Base-by-base conservation (phyloP, 768 basidiomycete species). In the Tulasnella sp. region DNA sequence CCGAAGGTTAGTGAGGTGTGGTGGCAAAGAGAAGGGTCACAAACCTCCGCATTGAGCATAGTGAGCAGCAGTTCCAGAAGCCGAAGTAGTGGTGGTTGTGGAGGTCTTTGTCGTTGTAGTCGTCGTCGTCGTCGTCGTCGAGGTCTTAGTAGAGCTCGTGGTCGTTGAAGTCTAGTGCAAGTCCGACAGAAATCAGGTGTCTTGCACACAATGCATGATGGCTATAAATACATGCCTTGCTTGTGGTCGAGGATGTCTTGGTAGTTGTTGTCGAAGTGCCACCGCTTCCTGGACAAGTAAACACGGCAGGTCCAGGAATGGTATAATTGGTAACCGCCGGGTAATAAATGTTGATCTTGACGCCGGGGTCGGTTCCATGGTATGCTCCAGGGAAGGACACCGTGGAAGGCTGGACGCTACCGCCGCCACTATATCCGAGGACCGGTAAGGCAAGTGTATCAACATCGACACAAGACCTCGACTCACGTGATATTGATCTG, bases 401-500 rank as follows among this genome's bases (percentile, higher is more conserved):
- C 16, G 74, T 76, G 5, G 79, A 36, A 36, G 79, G 79, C 27
- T 76, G 27, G 1, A 48, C 31, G 79, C 81, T 83, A 16, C 85
- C 85, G 2, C 85, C 85, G 39, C 85, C 86, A 12, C 62, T 68
- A 68, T 27, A 34, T 14, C 7, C 62, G 12, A 68, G 62, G 27
- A 19, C 34, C 62, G 36, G 18, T 68, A 31, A 36, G 62, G 2
- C 7, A 14, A 31, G 24, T 19, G 10, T 3, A 9, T 36, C 31
- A 18, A 36, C 5, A 27, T 31, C 18, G 0, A 36, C 6, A 10
- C 62, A 27, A 36, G 31, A 8, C 52, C n/a, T n/a, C 24, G 62
- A 16, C 62, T 68, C 31, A 68, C 14, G 85, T 85, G 80, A 86
- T 85, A 72, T 84, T 81, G 40, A 86, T 82, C 81, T 86, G 86